Percentiles rank a stretch among this genome's conserved stretches.
phyloP scores from a whole-genome alignment of 73 alveolate species.

The Durusdinium trenchii region DNA sequence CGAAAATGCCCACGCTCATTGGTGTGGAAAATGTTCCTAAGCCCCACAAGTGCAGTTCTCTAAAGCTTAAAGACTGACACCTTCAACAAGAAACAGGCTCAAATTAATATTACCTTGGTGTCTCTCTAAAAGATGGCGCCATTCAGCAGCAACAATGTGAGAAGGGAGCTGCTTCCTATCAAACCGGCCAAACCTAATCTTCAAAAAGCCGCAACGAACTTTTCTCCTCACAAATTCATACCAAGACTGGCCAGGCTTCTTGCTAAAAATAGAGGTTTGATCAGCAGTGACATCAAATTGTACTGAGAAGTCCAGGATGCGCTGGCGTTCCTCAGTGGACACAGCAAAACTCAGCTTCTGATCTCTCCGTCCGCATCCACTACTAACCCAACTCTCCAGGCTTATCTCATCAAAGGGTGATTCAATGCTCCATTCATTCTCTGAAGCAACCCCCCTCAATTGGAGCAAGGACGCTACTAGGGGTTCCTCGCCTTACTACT shows the following conservation, averaged over 20 bases:
- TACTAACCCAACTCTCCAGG: neutral
- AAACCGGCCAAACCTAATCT: no score
- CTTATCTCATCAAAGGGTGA: neutral
- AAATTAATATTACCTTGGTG: no score
- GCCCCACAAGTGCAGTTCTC: neutral
- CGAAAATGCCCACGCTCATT: conserved; percentile 72
- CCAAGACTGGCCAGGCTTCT: neutral
- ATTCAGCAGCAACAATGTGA: no score
- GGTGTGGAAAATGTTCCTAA: conserved; percentile 62
- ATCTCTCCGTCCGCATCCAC: no score
- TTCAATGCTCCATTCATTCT: no score
- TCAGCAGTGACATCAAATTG: conserved; percentile 20
- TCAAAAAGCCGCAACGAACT: no score
- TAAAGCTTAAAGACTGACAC: neutral
- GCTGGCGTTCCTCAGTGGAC: conserved; percentile 23
- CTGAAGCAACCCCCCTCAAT: no score
- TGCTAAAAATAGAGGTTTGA: conserved; percentile 16
- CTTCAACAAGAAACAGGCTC: neutral
- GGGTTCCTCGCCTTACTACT: no score
- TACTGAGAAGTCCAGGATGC: conserved; percentile 57
- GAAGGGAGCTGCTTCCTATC: no score
- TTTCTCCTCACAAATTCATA: no score
- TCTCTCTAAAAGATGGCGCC: no score
- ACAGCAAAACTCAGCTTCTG: neutral
- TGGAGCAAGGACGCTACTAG: no score